Evolutionary conservation across 2,329 filamentous ascomycete species (phyloP).

Genomic region (Chalaropsis thielavioides): DNA sequence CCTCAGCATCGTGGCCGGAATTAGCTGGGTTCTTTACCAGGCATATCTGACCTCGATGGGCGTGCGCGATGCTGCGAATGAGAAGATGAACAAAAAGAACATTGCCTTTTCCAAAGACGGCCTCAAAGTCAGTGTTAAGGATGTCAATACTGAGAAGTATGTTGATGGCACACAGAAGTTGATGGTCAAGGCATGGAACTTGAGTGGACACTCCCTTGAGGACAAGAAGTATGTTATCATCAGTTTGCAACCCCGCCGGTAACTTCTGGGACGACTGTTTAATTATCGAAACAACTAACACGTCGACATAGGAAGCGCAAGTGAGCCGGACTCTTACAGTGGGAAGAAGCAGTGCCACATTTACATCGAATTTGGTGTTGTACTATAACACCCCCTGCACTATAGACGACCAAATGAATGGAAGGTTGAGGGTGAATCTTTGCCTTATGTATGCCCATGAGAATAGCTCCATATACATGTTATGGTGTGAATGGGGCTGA

Average conservation of each 20-base stretch:
- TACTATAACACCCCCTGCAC: too few relatives aligned
- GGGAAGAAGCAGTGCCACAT: not conserved
- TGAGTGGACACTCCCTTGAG: conserved; percentile 28
- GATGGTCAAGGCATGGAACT: conserved; percentile 52
- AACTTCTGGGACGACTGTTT: conserved; percentile 16
- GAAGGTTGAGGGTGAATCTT: too few relatives aligned
- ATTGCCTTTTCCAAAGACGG: conserved; percentile 64
- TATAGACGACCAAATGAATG: too few relatives aligned
- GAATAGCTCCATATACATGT: too few relatives aligned
- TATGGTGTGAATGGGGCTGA: not conserved
- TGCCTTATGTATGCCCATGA: too few relatives aligned
- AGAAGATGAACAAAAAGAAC: conserved; percentile 62
- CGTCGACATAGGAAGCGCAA: not conserved
- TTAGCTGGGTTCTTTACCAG: conserved; percentile 55
- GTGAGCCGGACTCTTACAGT: not conserved
- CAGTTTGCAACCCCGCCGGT: not conserved
- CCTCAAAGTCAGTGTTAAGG: conserved; percentile 54
- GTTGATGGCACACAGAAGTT: conserved; percentile 59
- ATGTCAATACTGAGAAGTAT: conserved; percentile 53
- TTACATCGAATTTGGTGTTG: too few relatives aligned
- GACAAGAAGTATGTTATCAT: conserved; percentile 20
- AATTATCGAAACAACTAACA: not conserved
- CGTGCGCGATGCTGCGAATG: conserved; percentile 49
- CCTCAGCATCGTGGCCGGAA: conserved; percentile 39
- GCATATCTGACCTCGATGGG: conserved; percentile 54